Base-by-base conservation (phyloP, 2,329 filamentous ascomycete species). In the Colletotrichum zoysiae region DNA sequence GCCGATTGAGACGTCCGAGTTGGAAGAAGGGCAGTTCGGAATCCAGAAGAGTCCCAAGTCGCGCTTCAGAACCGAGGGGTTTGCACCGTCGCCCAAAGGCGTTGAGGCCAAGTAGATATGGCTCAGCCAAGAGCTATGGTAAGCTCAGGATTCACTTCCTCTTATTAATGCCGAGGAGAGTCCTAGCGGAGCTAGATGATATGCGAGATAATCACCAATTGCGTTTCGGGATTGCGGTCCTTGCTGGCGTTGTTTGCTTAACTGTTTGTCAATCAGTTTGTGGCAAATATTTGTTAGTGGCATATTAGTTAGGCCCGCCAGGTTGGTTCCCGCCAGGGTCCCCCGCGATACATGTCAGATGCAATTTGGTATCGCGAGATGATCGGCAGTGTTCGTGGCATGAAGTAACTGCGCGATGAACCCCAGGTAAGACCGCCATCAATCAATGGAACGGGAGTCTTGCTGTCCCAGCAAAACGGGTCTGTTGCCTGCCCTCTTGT, bases 191-290 rank as follows among this genome's bases (percentile, higher is more conserved):
- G n/a, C 40, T 26, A 16, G 33, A 14, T 38, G n/a, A 51, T 7
- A 62, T 26, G 14, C 26, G 30, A 51, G 12, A 51, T 20, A 12
- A 5, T 40, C 16, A 20, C 46, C 14, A 9, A 20, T n/a, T 30
- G n/a, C 23, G 20, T n/a, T 12, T 26, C 30, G 16, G 20, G 16
- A 20, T 26, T 40, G 46, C 35, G 12, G 23, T 38, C 11, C 57
- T 11, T 20, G 50, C 58, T 30, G 30, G 20, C 6, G 12, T 38
- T 58, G 68, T 63, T 71, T 68, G 65, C 68, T 57, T 20, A 16
- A 16, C 12, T 44, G 64, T 50, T 63, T 60, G 62, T 20, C 55
- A 59, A 30, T 38, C 44, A 60, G 53, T 64, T 63, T 59, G 38
- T 26, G 20, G 51, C 60, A 57, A 51, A 58, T 48, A 23, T 56